A percentile compares a stretch with the other conserved stretches of the same genome.
These are phyloP conservation scores for Cephalotrichum gorgonifer DNA, from an alignment of 2,329 filamentous ascomycete genomes.

Conservation along the genomic window DNA sequence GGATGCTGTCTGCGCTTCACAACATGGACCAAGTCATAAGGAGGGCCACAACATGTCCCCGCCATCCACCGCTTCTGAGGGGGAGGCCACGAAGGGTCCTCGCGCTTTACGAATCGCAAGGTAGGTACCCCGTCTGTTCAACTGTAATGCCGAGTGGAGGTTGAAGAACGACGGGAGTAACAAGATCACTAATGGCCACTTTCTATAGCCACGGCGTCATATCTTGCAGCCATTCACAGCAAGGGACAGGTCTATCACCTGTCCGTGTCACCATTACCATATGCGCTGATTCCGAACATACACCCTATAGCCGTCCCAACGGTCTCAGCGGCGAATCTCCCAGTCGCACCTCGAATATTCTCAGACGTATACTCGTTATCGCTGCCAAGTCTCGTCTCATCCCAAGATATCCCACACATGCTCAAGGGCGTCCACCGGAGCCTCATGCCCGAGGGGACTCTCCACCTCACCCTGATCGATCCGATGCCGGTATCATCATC, in stretches of 20 bases:
- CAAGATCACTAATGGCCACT: not conserved
- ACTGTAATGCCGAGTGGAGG: too few species aligned
- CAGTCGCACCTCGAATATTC: conserved; percentile 32
- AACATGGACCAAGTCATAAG: conserved; percentile 26
- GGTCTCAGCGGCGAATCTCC: conserved; percentile 21
- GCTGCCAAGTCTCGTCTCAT: conserved; percentile 46
- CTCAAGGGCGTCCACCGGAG: conserved; percentile 46
- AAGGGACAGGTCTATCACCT: conserved; percentile 33
- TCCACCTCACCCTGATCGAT: conserved; percentile 54
- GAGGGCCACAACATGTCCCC: conserved; percentile 7
- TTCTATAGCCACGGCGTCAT: conserved; percentile 33
- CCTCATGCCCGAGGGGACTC: conserved; percentile 40
- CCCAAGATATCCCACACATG: conserved; percentile 43
- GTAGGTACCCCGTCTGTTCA: conserved; percentile 23
- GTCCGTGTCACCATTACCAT: conserved; percentile 28
- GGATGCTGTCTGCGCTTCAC: conserved; percentile 50
- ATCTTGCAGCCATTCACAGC: conserved; percentile 33
- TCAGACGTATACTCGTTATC: conserved; percentile 40
- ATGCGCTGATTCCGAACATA: conserved; percentile 25
- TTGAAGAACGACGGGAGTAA: not conserved
- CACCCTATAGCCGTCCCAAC: conserved; percentile 27
- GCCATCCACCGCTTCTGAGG: conserved; percentile 8
- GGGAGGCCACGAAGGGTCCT: conserved; percentile 25
- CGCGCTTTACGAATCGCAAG: conserved; percentile 39
- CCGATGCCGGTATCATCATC: conserved; percentile 45